Percentiles rank a stretch among this genome's conserved stretches.
These are phyloP conservation scores for Phytophthora brassicae DNA, from an alignment of 352 stramenopile species.

Conservation along the genomic window DNA sequence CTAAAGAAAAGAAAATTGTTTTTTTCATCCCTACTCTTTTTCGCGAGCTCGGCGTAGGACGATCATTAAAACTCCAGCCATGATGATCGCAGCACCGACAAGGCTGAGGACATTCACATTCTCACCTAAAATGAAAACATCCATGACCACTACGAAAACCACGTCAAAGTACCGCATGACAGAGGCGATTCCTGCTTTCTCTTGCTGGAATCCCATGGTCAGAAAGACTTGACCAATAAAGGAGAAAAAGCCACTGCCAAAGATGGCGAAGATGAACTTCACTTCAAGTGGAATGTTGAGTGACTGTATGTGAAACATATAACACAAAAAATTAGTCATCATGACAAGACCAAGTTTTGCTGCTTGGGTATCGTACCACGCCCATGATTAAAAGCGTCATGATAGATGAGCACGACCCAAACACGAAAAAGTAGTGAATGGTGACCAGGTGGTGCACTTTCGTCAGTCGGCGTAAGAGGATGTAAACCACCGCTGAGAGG, in stretches of 20 bases:
- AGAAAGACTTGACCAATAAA: constrained; percentile 43
- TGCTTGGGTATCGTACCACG: constrained; percentile 21
- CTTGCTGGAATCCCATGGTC: constrained; percentile 41
- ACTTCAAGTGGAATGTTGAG: constrained; percentile 23
- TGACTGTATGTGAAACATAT: constrained; percentile 2
- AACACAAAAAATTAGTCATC: background rate
- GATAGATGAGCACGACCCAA: constrained; percentile 34
- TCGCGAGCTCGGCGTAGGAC: constrained; percentile 25
- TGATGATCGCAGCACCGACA: constrained; percentile 38
- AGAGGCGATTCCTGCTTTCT: constrained; percentile 41
- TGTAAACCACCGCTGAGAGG: constrained; percentile 40
- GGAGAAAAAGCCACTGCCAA: constrained; percentile 34
- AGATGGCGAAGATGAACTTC: constrained; percentile 27
- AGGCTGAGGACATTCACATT: constrained; percentile 28
- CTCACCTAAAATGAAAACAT: constrained; percentile 34
- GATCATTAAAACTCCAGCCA: constrained; percentile 33
- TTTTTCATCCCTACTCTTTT: constrained; percentile 24
- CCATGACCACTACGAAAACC: constrained; percentile 43
- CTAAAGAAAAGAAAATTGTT: too few species aligned
- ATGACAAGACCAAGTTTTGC: background rate
- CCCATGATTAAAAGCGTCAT: constrained; percentile 29
- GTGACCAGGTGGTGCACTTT: constrained; percentile 36
- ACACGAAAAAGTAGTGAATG: constrained; percentile 53
- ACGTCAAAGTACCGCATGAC: constrained; percentile 48
- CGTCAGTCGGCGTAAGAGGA: constrained; percentile 36